A percentile compares a stretch with the other conserved stretches of the same genome.
Conservation (phyloP, 768 basidiomycete species). For the Zangia roseola region DNA sequence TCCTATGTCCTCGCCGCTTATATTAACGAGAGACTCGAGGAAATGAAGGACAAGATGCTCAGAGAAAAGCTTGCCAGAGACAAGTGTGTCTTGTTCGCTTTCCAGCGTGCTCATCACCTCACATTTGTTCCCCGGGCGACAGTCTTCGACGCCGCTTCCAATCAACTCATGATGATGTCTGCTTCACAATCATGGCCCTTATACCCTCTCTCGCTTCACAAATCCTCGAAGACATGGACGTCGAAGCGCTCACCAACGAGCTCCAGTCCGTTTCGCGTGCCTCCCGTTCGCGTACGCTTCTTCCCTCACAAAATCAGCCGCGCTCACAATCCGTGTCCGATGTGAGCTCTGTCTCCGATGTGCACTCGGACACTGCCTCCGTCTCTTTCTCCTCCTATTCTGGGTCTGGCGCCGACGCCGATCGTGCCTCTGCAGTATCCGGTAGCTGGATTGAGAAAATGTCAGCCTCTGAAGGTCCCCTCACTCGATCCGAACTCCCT, state of each 20-base stretch:
- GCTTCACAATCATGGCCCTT: conserved; percentile 72
- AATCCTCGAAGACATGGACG: conserved; percentile 71
- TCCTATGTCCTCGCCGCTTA: conserved; percentile 64
- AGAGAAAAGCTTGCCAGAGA: conserved; percentile 64
- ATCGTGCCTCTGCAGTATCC: conserved; percentile 36
- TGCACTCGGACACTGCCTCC: conserved; percentile 45
- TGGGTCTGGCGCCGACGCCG: conserved; percentile 37
- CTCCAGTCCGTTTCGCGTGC: conserved; percentile 46
- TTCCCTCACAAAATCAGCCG: conserved; percentile 10
- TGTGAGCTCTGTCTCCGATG: conserved; percentile 39
- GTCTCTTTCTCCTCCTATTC: conserved; percentile 40
- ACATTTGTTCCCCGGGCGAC: background rate
- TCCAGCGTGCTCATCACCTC: background rate
- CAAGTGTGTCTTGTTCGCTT: conserved; percentile 31
- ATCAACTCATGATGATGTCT: conserved; percentile 73
- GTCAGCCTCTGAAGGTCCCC: conserved; percentile 16
- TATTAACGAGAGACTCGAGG: conserved; percentile 58
- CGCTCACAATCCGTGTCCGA: conserved; percentile 36
- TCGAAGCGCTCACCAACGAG: conserved; percentile 65
- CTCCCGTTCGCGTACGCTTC: conserved; percentile 18
- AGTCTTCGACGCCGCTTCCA: conserved; percentile 74
- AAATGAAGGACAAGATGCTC: conserved; percentile 61
- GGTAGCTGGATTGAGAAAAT: conserved; percentile 47
- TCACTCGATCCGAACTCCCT: conserved; percentile 7
- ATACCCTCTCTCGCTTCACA: conserved; percentile 65